phyloP scores from a whole-genome alignment of 2,329 filamentous ascomycete species.

The Microdochium bolleyi region DNA sequence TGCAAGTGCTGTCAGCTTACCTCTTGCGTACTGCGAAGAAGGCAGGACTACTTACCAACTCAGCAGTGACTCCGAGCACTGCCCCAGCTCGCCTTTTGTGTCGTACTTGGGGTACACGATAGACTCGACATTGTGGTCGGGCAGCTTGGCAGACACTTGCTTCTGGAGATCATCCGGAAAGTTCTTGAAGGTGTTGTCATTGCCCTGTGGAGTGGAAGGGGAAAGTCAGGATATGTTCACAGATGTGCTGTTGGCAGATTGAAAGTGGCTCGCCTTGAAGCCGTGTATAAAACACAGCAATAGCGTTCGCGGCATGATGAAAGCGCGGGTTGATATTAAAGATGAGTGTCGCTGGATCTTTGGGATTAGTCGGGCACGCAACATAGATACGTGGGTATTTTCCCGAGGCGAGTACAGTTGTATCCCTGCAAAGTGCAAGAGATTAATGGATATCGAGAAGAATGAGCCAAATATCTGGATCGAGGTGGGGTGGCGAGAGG shows the following conservation, averaged over 20 bases:
- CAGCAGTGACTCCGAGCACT: slow-evolving; percentile 35
- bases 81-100: slow-evolving; percentile 58
- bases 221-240: neutral
- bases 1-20: slow-evolving; percentile 18
- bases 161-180: slow-evolving; percentile 58
- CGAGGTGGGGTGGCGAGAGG: too few relatives aligned
- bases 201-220: slow-evolving; percentile 36
- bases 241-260: neutral
- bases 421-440: too few relatives aligned
- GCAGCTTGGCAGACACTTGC: slow-evolving; percentile 48
- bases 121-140: slow-evolving; percentile 51
- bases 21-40: neutral
- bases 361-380: too few relatives aligned
- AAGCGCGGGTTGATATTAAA: neutral
- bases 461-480: too few relatives aligned
- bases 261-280: slow-evolving; percentile 49
- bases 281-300: slow-evolving; percentile 69
- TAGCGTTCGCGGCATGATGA: slow-evolving; percentile 42
- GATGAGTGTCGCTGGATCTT: neutral
- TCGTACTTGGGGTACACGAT: slow-evolving; percentile 66
- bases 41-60: slow-evolving; percentile 28
- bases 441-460: too few relatives aligned
- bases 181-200: slow-evolving; percentile 59
- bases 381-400: too few relatives aligned
- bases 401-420: too few relatives aligned